Evolutionary conservation across 352 stramenopile genomes (phyloP).

Genomic region (Phytopythium sindhum): DNA sequence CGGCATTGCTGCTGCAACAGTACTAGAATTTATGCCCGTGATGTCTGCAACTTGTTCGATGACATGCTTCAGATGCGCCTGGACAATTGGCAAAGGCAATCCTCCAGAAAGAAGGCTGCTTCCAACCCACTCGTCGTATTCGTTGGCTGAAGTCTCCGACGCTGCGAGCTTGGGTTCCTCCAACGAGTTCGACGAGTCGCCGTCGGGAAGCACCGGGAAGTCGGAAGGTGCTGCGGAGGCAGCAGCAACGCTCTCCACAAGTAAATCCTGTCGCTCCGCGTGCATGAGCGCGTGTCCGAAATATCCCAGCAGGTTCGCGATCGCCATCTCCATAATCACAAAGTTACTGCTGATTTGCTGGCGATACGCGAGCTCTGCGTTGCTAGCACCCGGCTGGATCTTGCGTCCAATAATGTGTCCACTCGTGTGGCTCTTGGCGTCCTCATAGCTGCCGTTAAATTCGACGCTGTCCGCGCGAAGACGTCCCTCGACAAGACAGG

Average conservation of each 20-base stretch:
- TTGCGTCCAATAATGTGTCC: conserved; percentile 79
- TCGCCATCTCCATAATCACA: conserved; percentile 73
- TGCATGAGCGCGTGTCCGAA: conserved; percentile 70
- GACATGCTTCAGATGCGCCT: conserved; percentile 64
- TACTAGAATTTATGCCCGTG: conserved; percentile 30
- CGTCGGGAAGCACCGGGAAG: conserved; percentile 8
- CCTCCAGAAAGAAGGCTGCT: conserved; percentile 75
- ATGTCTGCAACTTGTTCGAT: conserved; percentile 42
- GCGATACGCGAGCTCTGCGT: conserved; percentile 8
- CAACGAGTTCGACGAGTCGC: conserved; percentile 27
- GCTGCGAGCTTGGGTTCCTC: conserved; percentile 36
- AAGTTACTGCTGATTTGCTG: conserved; percentile 49
- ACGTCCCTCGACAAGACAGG: conserved; percentile 77
- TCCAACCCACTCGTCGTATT: conserved; percentile 81
- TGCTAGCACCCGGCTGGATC: conserved; percentile 26
- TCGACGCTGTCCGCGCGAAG: conserved; percentile 65
- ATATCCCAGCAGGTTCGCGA: conserved; percentile 70
- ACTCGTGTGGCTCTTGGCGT: conserved; percentile 85
- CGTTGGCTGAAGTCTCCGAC: conserved; percentile 63
- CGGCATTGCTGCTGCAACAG: conserved; percentile 16
- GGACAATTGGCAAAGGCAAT: conserved; percentile 48
- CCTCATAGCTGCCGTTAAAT: conserved; percentile 82
- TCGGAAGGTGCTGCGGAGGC: conserved; percentile 22
- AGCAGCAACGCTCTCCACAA: conserved; percentile 35
- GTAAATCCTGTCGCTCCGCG: conserved; percentile 51